A percentile compares a stretch with the other conserved stretches of the same genome.
These are phyloP conservation scores for Ogataea minuta DNA, from an alignment of 805 yeast genomes.

Conservation along the genomic window DNA sequence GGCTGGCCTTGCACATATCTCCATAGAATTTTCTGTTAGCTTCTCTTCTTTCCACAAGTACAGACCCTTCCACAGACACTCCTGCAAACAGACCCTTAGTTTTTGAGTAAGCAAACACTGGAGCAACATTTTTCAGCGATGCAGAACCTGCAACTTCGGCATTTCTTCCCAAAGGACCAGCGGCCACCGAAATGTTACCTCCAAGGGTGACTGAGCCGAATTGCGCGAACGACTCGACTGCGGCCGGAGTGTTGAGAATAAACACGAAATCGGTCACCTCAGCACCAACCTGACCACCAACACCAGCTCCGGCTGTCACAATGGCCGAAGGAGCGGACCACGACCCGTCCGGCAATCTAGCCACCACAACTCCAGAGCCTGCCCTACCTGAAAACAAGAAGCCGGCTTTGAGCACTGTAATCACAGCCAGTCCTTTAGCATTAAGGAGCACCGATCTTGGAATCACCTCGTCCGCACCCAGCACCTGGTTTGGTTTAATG, in stretches of 20 bases:
- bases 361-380: slow-evolving; percentile 94
- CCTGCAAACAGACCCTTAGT: slow-evolving; percentile 98
- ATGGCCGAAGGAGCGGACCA: slow-evolving; percentile 99
- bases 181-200: slow-evolving; percentile 92
- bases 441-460: slow-evolving; percentile 84
- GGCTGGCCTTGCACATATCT: slow-evolving; percentile 79
- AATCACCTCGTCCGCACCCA: slow-evolving; percentile 84
- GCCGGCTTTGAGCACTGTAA: slow-evolving; percentile 96
- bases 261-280: slow-evolving; percentile 96
- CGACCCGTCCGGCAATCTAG: slow-evolving; percentile 87
- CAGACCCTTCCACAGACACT: slow-evolving; percentile 95
- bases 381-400: slow-evolving; percentile 95
- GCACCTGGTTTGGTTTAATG: slow-evolving; percentile 89
- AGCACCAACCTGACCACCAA: slow-evolving; percentile 96
- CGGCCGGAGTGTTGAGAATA: slow-evolving; percentile 79
- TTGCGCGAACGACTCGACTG: slow-evolving; percentile 92
- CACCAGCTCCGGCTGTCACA: slow-evolving; percentile 97
- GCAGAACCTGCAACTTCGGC: slow-evolving; percentile 98
- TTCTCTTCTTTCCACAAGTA: slow-evolving; percentile 93
- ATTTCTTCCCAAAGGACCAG: slow-evolving; percentile 95
- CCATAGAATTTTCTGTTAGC: slow-evolving; percentile 96
- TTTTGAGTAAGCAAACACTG: slow-evolving; percentile 90
- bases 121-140: slow-evolving; percentile 80
- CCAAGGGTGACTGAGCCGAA: slow-evolving; percentile 93
- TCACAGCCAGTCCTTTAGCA: slow-evolving; percentile 89